Percentiles rank a stretch among this genome's conserved stretches.
phyloP scores from a whole-genome alignment of 257 asterid species.

The Catharanthus roseus region DNA sequence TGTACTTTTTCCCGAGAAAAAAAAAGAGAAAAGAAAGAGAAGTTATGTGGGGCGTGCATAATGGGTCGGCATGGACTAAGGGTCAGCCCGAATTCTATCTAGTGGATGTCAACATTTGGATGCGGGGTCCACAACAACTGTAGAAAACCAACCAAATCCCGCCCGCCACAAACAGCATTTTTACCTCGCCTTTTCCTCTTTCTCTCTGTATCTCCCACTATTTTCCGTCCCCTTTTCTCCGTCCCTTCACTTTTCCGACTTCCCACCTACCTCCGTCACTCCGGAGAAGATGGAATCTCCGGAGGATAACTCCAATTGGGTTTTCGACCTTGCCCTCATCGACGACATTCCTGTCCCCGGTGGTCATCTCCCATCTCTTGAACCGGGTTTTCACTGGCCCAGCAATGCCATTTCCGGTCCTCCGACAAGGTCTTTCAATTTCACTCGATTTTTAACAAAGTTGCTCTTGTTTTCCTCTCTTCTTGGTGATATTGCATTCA shows the following conservation, averaged over 20 bases:
- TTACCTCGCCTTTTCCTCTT: neutral
- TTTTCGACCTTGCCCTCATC: conserved; percentile 36
- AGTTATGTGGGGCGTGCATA: too few species aligned
- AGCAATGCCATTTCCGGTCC: conserved; percentile 24
- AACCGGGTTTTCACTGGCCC: conserved; percentile 33
- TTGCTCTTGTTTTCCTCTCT: neutral
- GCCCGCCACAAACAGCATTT: conserved; percentile 17
- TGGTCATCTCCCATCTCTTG: conserved; percentile 29
- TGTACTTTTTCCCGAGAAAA: too few species aligned
- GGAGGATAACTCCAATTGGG: conserved; percentile 39
- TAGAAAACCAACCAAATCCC: conserved; percentile 4
- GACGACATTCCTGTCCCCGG: conserved; percentile 34
- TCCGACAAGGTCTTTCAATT: conserved; percentile 30
- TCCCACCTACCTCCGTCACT: neutral
- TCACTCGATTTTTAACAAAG: neutral
- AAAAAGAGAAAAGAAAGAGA: too few species aligned
- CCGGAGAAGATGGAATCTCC: conserved; percentile 37
- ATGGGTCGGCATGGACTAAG: too few species aligned
- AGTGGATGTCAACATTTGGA: conserved; percentile 7
- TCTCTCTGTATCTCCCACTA: neutral
- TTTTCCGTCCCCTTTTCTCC: neutral
- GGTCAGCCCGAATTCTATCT: too few species aligned
- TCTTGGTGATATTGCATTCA: neutral
- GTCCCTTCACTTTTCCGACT: too few species aligned
- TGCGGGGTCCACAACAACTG: conserved; percentile 8